Evolutionary conservation across 1,284 basidiomycete genomes (phyloP).

Genomic region (Ceratobasidium sp.): DNA sequence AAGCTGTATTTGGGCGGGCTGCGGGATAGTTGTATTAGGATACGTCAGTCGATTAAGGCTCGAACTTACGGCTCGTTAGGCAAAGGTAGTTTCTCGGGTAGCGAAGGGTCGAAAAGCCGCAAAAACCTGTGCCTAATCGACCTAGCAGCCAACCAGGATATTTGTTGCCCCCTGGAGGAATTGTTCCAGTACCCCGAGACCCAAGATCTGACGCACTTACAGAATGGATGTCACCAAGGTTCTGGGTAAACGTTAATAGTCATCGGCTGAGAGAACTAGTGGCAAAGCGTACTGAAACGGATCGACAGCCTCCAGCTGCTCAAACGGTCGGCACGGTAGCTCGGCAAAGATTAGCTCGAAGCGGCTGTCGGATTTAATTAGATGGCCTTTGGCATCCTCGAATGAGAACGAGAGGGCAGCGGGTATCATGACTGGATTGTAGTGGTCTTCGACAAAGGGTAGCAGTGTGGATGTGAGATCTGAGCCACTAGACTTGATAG

Average conservation of each 20-base stretch:
- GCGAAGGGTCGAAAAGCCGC: slow-evolving; percentile 70
- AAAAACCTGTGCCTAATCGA: slow-evolving; percentile 86
- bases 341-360: slow-evolving; percentile 72
- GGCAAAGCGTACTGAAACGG: slow-evolving; percentile 66
- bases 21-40: neutral
- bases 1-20: slow-evolving; percentile 57
- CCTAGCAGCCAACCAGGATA: slow-evolving; percentile 87
- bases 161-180: slow-evolving; percentile 75
- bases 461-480: neutral
- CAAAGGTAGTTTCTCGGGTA: slow-evolving; percentile 67
- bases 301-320: slow-evolving; percentile 71
- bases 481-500: slow-evolving; percentile 8
- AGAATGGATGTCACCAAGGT: slow-evolving; percentile 73
- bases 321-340: slow-evolving; percentile 75
- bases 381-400: slow-evolving; percentile 73
- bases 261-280: slow-evolving; percentile 29
- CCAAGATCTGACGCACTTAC: slow-evolving; percentile 49
- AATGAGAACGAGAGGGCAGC: slow-evolving; percentile 76
- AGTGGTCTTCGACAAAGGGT: slow-evolving; percentile 6
- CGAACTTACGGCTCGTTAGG: slow-evolving; percentile 45
- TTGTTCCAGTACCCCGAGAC: neutral
- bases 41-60: neutral
- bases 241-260: slow-evolving; percentile 51
- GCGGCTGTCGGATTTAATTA: slow-evolving; percentile 69
- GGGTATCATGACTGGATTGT: slow-evolving; percentile 55